Evolutionary conservation across 306 rosid species (phyloP), one percentile per base, ranked within the genome.

Genomic region (Vigna mungo): DNA sequence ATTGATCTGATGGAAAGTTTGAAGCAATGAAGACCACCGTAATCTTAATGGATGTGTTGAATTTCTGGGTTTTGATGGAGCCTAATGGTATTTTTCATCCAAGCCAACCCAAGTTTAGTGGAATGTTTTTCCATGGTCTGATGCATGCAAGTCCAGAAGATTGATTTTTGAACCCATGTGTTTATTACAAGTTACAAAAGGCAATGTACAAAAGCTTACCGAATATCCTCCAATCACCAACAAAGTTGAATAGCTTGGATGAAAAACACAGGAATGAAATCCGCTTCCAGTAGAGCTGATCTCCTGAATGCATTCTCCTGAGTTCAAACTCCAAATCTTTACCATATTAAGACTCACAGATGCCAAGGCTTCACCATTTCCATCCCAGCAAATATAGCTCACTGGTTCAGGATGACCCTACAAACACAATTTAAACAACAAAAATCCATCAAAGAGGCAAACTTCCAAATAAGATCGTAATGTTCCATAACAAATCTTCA

Each of bases 301-400:
- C 77, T 87, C 90, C 44, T 82, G 83, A 79, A 87, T 18, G 81
- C 88, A 87, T 20, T 87, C 85, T 68, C 90, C 90, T 17, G 86
- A 60, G 54, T 6, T 20, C 82, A 84, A 21, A 72, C 72, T 67
- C 90, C 90, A 87, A 70, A 87, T 43, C 83, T 87, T 87, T 61
- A 87, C 86, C 66, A 69, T 32, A 73, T 68, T 82, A 21, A 65
- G 85, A 87, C 90, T 87, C 43, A 87, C 86, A 15, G 90, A 81
- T 34, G 90, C 88, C 68, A 87, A 63, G 61, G 12, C 30, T 3
- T 87, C 86, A 72, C 90, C 88, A 63, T 47, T 82, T 25, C 49
- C 61, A 76, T 82, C 83, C 88, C 88, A 84, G 83, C 90, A 87
- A 62, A 87, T 87, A 71, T 82, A 79, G 68, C 66, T 84, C 75